Conservation (phyloP, 352 stramenopile genomes). For the Lagenidium sp. region DNA sequence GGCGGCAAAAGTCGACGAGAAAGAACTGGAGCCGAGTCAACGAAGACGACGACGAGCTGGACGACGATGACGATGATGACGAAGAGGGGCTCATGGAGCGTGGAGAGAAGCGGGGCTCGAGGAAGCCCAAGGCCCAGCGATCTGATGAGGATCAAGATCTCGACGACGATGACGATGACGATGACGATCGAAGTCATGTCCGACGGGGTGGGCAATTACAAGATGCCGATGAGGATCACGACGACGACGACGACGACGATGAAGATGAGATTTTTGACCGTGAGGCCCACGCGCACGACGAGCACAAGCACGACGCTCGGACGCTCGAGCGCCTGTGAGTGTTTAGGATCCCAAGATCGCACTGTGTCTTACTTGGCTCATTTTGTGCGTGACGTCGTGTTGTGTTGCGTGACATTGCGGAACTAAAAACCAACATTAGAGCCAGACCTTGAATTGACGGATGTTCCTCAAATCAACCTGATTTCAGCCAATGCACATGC, state of each 20-base stretch:
- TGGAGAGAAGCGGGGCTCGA: constrained; percentile 19
- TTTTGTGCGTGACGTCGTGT: constrained; percentile 2
- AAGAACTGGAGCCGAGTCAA: constrained; percentile 68
- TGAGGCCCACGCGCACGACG: constrained; percentile 21
- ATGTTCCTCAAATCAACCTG: too few relatives aligned
- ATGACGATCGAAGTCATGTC: constrained; percentile 32
- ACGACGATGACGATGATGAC: constrained; percentile 49
- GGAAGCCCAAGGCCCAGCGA: constrained; percentile 19
- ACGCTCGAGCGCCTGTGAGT: constrained; percentile 48
- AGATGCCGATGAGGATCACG: constrained; percentile 29
- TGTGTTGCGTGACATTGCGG: too few relatives aligned
- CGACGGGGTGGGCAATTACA: constrained; percentile 14
- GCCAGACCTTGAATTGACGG: too few relatives aligned
- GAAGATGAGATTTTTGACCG: constrained; percentile 70
- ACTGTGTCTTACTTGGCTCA: constrained; percentile 1
- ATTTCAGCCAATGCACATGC: too few relatives aligned
- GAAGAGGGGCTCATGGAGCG: constrained; percentile 48
- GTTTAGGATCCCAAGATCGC: background rate
- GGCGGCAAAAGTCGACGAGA: constrained; percentile 40
- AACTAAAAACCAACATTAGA: too few relatives aligned
- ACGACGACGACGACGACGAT: constrained; percentile 31
- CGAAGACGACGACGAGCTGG: constrained; percentile 29
- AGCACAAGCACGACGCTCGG: constrained; percentile 37
- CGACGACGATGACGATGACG: constrained; percentile 21
- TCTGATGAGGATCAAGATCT: constrained; percentile 18